Evolutionary conservation across 2,329 filamentous ascomycete species (phyloP).

Genomic region (Microsporum ferrugineum): DNA sequence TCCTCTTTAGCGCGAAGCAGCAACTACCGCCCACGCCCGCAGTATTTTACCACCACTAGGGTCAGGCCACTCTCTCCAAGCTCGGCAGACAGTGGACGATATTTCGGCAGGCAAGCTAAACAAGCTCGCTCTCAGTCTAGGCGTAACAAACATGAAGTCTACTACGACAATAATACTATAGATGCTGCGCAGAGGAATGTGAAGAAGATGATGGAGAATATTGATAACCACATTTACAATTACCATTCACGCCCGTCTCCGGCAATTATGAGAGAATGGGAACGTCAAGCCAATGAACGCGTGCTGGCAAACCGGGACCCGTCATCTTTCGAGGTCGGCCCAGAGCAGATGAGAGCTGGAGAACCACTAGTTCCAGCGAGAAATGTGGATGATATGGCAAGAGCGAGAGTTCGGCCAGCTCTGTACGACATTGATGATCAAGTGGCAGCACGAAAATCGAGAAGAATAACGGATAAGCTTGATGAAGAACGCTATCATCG

Average conservation of each 20-base stretch:
- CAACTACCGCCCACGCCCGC: not conserved
- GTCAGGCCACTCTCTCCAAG: slow-evolving; percentile 52
- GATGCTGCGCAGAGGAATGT: slow-evolving; percentile 71
- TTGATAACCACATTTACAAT: slow-evolving; percentile 62
- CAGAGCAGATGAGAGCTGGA: not conserved
- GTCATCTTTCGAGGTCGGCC: slow-evolving; percentile 1
- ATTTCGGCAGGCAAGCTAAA: slow-evolving; percentile 58
- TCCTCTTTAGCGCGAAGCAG: not conserved
- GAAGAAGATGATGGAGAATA: slow-evolving; percentile 55
- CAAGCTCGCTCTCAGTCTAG: slow-evolving; percentile 51
- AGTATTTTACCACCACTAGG: slow-evolving; percentile 27
- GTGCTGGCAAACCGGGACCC: slow-evolving; percentile 1
- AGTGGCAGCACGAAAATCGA: slow-evolving; percentile 3
- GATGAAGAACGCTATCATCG: slow-evolving; percentile 5
- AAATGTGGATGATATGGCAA: slow-evolving; percentile 64
- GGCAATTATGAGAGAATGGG: slow-evolving; percentile 10
- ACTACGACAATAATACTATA: slow-evolving; percentile 49
- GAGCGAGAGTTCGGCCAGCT: slow-evolving; percentile 18
- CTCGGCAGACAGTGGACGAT: slow-evolving; percentile 41
- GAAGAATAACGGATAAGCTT: slow-evolving; percentile 8
- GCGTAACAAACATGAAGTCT: slow-evolving; percentile 58
- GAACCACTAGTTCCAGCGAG: slow-evolving; percentile 49
- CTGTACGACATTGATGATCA: slow-evolving; percentile 8
- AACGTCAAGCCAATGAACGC: slow-evolving; percentile 9
- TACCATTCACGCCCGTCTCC: slow-evolving; percentile 7